Base-by-base conservation (phyloP, 225 moss, liverwort and hornwort genomes). In the Sphagnum contortum region DNA sequence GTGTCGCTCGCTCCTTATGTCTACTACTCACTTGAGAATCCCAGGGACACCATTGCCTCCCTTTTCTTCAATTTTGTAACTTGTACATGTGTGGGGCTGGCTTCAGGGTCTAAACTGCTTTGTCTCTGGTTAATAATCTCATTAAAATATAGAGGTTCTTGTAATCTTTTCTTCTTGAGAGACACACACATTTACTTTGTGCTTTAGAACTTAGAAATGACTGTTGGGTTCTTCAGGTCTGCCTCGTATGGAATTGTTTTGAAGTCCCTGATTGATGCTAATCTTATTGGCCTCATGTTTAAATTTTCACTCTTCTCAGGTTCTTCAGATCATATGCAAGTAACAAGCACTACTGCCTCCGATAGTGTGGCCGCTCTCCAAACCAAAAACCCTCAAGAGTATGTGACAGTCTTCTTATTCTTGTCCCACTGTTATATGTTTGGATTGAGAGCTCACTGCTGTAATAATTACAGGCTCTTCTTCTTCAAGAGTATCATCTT, bases 361-460 rank as follows among this genome's bases (percentile, higher is more conserved):
- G 91, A 89, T 51, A 74, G 79, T 61, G 66, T 78, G 66, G 76
- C 75, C 58, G 69, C 76, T n/a, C 83, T 76, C 52, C 79, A 71
- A 62, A 72, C 81, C 69, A 85, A 80, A 60, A 84, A 81, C 61
- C 87, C 81, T 57, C 88, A 90, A 72, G 89, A 88, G 89, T 88
- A 81, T 58, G 88, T 83, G 49, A 45, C 60, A 59, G 49, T 3
- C 45, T 8, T 45, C 11, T 29, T 29, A 29, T 62, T 5, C 14
- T 48, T 62, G 9, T 1, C 12, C 4, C 45, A 5, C 9, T 52
- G 6, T 9, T 9, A 52, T 5, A 5, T 6, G 29, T 52, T 5
- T 9, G 9, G 52, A 6, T 52, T 6, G 29, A 29, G 29, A 29
- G 29, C 29, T 0, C 0, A 9, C 7, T 5, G 9, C 6, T 5